Base-by-base conservation (phyloP, 495 filamentous ascomycete species). In the Eremomyces bilateralis region DNA sequence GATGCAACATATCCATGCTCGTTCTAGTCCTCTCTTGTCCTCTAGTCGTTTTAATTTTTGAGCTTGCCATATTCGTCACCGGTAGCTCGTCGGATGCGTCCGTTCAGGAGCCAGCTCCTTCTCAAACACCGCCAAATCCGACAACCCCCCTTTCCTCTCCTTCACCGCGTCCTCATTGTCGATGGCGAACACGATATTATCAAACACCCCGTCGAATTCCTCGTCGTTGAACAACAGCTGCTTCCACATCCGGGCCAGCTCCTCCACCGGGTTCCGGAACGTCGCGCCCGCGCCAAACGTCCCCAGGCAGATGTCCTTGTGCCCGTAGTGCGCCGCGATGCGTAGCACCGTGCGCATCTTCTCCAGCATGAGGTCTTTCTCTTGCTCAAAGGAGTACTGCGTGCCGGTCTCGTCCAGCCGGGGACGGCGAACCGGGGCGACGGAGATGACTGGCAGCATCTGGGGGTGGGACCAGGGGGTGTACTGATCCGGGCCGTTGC, bases 231-330 rank as follows among this genome's bases (percentile, higher is more conserved):
- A 67, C 2, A 78, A 56, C 1, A 78, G 54, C 36, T 73, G 66
- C 36, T 67, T 58, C 76, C 76, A 81, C 39, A 80, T 63, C 35
- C 58, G 59, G 21, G 75, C 72, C 11, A 81, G 58, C 47, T 80
- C 73, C 36, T 58, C 50, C 2, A 68, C 60, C 17, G 76, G 76
- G 43, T 81, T 81, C 29, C 68, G 63, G 48, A 75, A 73, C 24
- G 67, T 65, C 31, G 71, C 71, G 1, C 75, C 76, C 1, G 73
- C 57, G 4, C 76, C 76, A 50, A 80, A 81, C 16, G 72, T 70
- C 15, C 74, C 73, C 33, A 80, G 62, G 42, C 71, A 71, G 13
- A 81, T 51, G 31, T 64, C 63, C 3, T 48, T 51, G 43, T 74
- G 69, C 15, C 58, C 54, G 37, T 67, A 62, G 37, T 62, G 61